These are phyloP conservation scores for Myxozyma melibiosi DNA, from an alignment of 805 yeast genomes.

Conservation along the genomic window DNA sequence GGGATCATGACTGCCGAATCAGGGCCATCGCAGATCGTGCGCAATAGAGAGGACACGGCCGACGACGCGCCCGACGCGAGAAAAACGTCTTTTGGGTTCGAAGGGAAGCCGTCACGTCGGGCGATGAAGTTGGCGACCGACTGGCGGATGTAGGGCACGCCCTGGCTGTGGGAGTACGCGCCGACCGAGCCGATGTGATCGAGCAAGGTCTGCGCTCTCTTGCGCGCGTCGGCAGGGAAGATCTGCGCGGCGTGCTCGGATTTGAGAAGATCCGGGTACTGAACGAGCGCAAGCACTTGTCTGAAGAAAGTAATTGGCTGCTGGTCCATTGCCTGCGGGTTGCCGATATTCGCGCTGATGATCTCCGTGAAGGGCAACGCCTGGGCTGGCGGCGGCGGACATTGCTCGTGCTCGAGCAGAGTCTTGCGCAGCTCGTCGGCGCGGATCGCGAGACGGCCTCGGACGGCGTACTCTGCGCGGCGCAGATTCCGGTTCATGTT, in stretches of 20 bases:
- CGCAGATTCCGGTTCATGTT: constrained; percentile 75
- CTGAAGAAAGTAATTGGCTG: constrained; percentile 91
- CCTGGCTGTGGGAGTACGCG: constrained; percentile 93
- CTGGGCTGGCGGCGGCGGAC: constrained; percentile 56
- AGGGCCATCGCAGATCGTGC: constrained; percentile 66
- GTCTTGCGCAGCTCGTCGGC: constrained; percentile 83
- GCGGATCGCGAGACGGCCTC: constrained; percentile 90
- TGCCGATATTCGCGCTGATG: constrained; percentile 92
- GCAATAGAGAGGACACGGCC: constrained; percentile 78
- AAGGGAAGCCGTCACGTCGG: constrained; percentile 71
- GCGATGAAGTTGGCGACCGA: constrained; percentile 80
- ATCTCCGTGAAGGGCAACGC: constrained; percentile 73
- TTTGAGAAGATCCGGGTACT: constrained; percentile 72
- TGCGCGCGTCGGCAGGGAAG: constrained; percentile 66
- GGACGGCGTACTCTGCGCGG: constrained; percentile 91
- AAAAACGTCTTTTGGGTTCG: constrained; percentile 72
- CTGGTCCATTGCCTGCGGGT: constrained; percentile 96
- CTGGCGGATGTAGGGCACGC: constrained; percentile 69
- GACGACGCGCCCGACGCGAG: constrained; percentile 94
- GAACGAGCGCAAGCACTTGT: constrained; percentile 81
- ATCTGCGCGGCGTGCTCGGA: constrained; percentile 37
- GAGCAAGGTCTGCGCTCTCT: constrained; percentile 66
- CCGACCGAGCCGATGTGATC: constrained; percentile 81
- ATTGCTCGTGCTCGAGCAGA: too few relatives aligned
- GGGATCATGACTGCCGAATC: constrained; percentile 83